Base-by-base conservation (phyloP, 768 basidiomycete species). In the Ramaria sp. region DNA sequence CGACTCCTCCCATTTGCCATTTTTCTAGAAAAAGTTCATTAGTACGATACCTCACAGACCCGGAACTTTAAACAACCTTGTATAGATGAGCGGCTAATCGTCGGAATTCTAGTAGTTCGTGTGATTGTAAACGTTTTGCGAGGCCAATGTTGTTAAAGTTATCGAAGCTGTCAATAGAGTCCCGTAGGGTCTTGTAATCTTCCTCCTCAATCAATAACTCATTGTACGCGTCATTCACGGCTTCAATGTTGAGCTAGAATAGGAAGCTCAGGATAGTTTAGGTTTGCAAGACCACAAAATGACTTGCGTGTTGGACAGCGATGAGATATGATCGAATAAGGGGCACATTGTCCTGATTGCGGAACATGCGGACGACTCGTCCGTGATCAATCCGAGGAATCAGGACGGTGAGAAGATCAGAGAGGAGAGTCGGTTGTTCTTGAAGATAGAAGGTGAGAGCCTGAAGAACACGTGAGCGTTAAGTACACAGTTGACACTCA, bases 121-220 rank as follows among this genome's bases (percentile, higher is more conserved):
- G 95, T 62, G 80, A 82, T 71, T 96, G 91, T 56, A 99, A 71
- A 51, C 88, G 81, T 64, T 80, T 80, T 0, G 95, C 94, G 33
- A 99, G 82, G 31, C 74, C 78, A 59, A 91, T 83, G 63, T 89
- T 91, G 71, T 98, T 90, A 75, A 96, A 99, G 72, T 96, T 97
- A 72, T 97, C 93, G 66, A 96, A 94, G 69, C 93, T 93, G 72
- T 98, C 95, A 53, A 98, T 94, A 10, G 91, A 94, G 69, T 96
- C 96, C 9, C 95, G 88, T 7, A 99, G 80, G 0, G 95, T 97
- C 71, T 95, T 92, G 76, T 94, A 91, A 68, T 99, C 95, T 71
- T 99, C 96, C 69, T 99, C 96, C 69, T 99, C 96, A 59, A 99
- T 98, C 43, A 98, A 78, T n/a, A 99, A 75, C 65, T 92, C 89